phyloP scores from a whole-genome alignment of 2,329 filamentous ascomycete species.

The Aspergillus unguis region DNA sequence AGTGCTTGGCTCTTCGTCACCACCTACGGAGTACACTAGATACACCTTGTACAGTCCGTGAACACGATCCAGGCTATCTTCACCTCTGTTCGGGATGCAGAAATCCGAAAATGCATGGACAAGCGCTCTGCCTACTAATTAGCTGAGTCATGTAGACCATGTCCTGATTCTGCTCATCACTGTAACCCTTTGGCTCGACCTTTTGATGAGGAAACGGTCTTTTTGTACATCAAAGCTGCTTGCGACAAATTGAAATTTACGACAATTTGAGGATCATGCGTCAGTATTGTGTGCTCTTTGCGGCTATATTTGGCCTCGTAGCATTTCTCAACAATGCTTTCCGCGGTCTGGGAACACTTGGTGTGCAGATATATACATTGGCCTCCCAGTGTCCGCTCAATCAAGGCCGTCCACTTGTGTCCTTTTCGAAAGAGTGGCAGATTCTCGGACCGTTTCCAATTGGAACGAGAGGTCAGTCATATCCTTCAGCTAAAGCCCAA shows the following conservation, averaged over 20 bases:
- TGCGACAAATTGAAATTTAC: background rate
- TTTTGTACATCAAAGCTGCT: background rate
- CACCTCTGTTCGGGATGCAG: no score
- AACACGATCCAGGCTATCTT: no score
- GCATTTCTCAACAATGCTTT: background rate
- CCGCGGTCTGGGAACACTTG: background rate
- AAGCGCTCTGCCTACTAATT: no score
- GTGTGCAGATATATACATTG: background rate
- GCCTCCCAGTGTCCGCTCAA: slow-evolving; percentile 9
- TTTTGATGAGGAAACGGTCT: background rate
- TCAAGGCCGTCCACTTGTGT: slow-evolving; percentile 3
- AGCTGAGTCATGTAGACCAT: no score
- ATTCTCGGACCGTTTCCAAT: slow-evolving; percentile 57
- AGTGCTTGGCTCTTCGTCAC: background rate
- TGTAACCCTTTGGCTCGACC: slow-evolving; percentile 7
- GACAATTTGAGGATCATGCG: background rate
- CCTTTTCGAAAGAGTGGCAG: slow-evolving; percentile 44
- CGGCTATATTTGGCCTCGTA: background rate
- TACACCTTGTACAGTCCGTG: no score
- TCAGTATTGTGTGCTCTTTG: background rate
- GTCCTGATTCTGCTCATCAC: no score
- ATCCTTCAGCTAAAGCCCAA: background rate
- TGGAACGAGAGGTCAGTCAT: slow-evolving; percentile 54
- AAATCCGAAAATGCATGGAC: no score
- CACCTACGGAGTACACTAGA: background rate